A percentile compares a stretch with the other conserved stretches of the same genome.
These are phyloP conservation scores for Tricholoma hemisulphureum DNA, from an alignment of 768 basidiomycete species.

Conservation along the genomic window DNA sequence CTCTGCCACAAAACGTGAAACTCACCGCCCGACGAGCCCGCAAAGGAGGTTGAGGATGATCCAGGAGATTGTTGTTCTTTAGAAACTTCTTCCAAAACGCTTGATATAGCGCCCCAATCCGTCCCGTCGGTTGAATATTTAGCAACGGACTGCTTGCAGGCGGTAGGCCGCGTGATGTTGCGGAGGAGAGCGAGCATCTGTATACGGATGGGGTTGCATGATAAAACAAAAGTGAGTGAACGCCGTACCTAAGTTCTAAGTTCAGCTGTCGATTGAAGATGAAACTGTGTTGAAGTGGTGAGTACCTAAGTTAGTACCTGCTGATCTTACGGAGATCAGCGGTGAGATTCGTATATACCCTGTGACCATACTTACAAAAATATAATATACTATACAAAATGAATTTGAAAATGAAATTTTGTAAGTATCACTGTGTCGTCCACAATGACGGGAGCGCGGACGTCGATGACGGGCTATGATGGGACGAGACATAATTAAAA, in stretches of 20 bases:
- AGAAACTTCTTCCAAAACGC: background rate
- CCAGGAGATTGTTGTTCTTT: background rate
- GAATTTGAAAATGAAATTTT: background rate
- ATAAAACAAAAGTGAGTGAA: constrained; percentile 4
- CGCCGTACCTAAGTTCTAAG: too few relatives aligned
- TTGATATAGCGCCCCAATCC: background rate
- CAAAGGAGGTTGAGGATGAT: background rate
- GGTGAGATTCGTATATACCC: background rate
- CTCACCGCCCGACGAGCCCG: background rate
- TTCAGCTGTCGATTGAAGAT: too few relatives aligned
- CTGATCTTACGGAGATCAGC: constrained; percentile 1
- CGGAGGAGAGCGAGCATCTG: constrained; percentile 20
- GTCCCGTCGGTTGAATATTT: constrained; percentile 4
- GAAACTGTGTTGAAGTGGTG: too few relatives aligned
- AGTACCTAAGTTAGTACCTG: background rate
- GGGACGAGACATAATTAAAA: too few relatives aligned
- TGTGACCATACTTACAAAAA: background rate
- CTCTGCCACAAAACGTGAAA: background rate
- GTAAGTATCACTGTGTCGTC: background rate
- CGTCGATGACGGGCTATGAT: background rate
- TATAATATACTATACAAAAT: background rate
- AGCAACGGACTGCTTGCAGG: constrained; percentile 3
- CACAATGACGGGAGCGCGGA: background rate
- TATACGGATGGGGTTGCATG: background rate
- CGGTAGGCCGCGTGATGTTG: constrained; percentile 8